These are phyloP conservation scores for Teratosphaeria viscida DNA, from an alignment of 2,329 filamentous ascomycete genomes.

Conservation along the genomic window DNA sequence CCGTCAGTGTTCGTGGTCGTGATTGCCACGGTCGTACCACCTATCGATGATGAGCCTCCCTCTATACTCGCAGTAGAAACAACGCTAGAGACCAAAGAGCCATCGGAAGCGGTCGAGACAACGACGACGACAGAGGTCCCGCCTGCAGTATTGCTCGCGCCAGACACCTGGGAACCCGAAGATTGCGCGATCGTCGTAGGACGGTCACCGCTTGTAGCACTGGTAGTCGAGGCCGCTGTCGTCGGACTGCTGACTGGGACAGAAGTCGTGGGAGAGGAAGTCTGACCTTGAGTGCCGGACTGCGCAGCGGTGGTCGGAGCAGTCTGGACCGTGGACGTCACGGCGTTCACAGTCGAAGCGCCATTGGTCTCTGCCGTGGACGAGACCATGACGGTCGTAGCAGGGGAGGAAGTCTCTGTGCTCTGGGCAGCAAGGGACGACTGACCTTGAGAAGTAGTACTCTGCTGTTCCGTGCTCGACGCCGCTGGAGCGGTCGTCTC, in stretches of 20 bases:
- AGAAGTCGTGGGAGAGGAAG: conserved; percentile 4
- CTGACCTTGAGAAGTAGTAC: conserved; percentile 9
- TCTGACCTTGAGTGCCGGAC: conserved; percentile 6
- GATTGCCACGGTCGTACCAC: conserved; percentile 11
- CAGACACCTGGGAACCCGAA: background rate
- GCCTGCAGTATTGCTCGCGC: conserved; percentile 1
- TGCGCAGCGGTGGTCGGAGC: conserved; percentile 1
- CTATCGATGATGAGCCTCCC: conserved; percentile 5
- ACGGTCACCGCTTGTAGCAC: background rate
- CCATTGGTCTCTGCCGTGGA: conserved; percentile 2
- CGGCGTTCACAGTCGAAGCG: conserved; percentile 1
- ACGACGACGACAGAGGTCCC: conserved; percentile 1
- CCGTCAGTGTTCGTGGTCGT: conserved; percentile 18
- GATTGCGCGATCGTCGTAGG: background rate
- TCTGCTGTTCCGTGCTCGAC: background rate
- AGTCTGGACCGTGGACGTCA: background rate
- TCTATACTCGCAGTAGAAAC: background rate
- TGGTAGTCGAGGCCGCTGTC: conserved; percentile 3
- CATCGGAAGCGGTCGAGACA: conserved; percentile 4
- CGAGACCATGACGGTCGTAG: conserved; percentile 4
- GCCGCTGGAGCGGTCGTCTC: conserved; percentile 7
- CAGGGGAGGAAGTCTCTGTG: background rate
- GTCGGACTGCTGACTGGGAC: conserved; percentile 5
- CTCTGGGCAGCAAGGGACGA: conserved; percentile 7
- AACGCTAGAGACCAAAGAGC: conserved; percentile 1